Evolutionary conservation across 306 rosid species (phyloP).

Genomic region (Sechiopsis laciniata): DNA sequence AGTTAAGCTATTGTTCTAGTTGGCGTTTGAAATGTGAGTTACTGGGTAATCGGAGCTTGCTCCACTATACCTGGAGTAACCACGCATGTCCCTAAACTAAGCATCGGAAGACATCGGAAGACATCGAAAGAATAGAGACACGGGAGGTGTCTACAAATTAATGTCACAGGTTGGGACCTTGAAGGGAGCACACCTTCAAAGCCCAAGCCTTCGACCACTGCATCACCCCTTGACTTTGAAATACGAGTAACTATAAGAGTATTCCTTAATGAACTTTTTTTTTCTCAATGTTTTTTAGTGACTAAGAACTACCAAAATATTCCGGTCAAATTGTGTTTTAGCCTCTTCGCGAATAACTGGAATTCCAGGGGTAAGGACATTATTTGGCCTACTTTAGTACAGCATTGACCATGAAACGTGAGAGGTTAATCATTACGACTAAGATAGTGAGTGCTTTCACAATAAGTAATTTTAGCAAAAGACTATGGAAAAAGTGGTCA

Average conservation of each 20-base stretch:
- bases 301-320: not conserved
- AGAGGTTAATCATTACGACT: not conserved
- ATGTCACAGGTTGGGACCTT: no score
- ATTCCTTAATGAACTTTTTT: not conserved
- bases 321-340: not conserved
- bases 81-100: no score
- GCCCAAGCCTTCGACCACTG: no score
- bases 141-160: no score
- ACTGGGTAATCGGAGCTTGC: no score
- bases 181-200: no score
- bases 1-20: no score
- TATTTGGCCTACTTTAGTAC: not conserved
- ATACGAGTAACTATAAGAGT: not conserved
- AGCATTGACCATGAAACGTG: not conserved
- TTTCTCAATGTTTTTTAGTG: not conserved
- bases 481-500: not conserved
- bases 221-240: not conserved
- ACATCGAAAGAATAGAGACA: no score
- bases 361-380: not conserved
- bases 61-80: no score
- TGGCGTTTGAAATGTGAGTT: not conserved
- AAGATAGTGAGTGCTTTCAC: not conserved
- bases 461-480: not conserved
- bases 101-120: no score
- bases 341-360: not conserved